Percentiles rank a stretch among this genome's conserved stretches.
phyloP scores from a whole-genome alignment of 352 stramenopile genomes.

The Globisporangium uncinulatum region DNA sequence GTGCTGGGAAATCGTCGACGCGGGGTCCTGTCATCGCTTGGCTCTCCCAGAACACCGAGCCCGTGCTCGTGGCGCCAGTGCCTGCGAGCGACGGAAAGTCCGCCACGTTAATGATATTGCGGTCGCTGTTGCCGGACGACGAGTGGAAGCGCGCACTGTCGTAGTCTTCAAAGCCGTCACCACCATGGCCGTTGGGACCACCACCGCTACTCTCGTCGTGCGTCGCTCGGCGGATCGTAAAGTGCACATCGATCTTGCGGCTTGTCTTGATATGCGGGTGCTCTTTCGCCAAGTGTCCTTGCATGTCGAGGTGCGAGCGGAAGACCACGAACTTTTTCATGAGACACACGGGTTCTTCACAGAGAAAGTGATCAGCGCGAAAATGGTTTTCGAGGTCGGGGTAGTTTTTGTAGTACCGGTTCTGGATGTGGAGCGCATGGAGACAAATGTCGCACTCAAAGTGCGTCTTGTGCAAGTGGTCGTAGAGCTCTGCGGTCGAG shows the following conservation, averaged over 20 bases:
- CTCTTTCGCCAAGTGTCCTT: slow-evolving; percentile 73
- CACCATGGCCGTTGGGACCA: slow-evolving; percentile 4
- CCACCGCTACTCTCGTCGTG: slow-evolving; percentile 22
- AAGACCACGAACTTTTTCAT: slow-evolving; percentile 90
- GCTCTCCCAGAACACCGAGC: slow-evolving; percentile 62
- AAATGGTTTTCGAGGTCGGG: slow-evolving; percentile 89
- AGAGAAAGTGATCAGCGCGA: slow-evolving; percentile 84
- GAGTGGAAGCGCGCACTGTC: slow-evolving; percentile 26
- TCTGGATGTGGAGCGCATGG: slow-evolving; percentile 66
- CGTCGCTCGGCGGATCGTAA: slow-evolving; percentile 61
- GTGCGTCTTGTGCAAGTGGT: slow-evolving; percentile 89
- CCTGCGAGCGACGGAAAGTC: slow-evolving; percentile 77
- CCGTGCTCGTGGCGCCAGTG: slow-evolving; percentile 10
- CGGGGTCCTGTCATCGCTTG: slow-evolving; percentile 40
- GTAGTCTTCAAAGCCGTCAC: slow-evolving; percentile 36
- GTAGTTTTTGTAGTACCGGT: slow-evolving; percentile 92
- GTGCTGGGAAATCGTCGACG: slow-evolving; percentile 64
- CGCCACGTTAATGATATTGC: slow-evolving; percentile 76
- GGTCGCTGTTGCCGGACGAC: slow-evolving; percentile 12
- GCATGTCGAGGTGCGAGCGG: slow-evolving; percentile 79
- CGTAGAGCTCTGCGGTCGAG: slow-evolving; percentile 82
- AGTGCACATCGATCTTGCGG: slow-evolving; percentile 85
- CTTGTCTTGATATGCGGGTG: slow-evolving; percentile 84
- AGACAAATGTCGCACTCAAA: slow-evolving; percentile 91
- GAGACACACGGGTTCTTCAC: slow-evolving; percentile 78